A percentile compares a stretch with the other conserved stretches of the same genome.
Evolutionary conservation across 2,329 filamentous ascomycete genomes (phyloP).

Genomic region (Pseudocercospora ulei): DNA sequence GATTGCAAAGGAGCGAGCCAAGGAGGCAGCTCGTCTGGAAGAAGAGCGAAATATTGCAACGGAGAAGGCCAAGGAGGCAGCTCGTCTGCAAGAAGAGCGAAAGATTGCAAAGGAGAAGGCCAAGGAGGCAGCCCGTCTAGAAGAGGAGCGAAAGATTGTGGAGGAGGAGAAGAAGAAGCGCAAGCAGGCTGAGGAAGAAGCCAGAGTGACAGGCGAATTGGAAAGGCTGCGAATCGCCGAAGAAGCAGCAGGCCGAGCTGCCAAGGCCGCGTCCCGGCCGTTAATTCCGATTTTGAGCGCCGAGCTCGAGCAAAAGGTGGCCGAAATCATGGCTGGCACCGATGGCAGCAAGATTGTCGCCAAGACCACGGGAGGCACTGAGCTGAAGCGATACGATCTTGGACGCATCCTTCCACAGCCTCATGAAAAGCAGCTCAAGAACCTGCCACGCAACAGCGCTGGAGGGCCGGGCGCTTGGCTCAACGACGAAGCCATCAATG

Average conservation of each 20-base stretch:
- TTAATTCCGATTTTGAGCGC: slow-evolving; percentile 31
- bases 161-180: slow-evolving; percentile 12
- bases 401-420: slow-evolving; percentile 47
- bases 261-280: slow-evolving; percentile 2
- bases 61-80: slow-evolving; percentile 6
- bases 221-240: slow-evolving; percentile 10
- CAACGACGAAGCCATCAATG: slow-evolving; percentile 67
- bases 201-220: slow-evolving; percentile 11
- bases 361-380: slow-evolving; percentile 33
- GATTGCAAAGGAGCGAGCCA: slow-evolving; percentile 7
- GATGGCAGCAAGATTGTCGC: slow-evolving; percentile 21
- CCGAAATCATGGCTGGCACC: slow-evolving; percentile 30
- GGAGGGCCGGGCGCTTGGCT: slow-evolving; percentile 50
- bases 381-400: slow-evolving; percentile 52
- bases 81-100: slow-evolving; percentile 10
- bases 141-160: slow-evolving; percentile 15
- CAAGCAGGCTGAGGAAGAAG: slow-evolving; percentile 14
- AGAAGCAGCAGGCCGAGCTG: slow-evolving; percentile 10
- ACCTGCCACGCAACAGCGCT: neutral
- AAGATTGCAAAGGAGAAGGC: too few relatives aligned
- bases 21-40: slow-evolving; percentile 13
- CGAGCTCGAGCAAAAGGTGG: slow-evolving; percentile 38
- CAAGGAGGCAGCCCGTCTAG: slow-evolving; percentile 10
- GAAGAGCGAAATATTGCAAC: too few relatives aligned
- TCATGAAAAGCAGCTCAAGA: slow-evolving; percentile 9